Base-by-base conservation (phyloP, 345 rosid genomes). In the Moricandia arvensis region DNA sequence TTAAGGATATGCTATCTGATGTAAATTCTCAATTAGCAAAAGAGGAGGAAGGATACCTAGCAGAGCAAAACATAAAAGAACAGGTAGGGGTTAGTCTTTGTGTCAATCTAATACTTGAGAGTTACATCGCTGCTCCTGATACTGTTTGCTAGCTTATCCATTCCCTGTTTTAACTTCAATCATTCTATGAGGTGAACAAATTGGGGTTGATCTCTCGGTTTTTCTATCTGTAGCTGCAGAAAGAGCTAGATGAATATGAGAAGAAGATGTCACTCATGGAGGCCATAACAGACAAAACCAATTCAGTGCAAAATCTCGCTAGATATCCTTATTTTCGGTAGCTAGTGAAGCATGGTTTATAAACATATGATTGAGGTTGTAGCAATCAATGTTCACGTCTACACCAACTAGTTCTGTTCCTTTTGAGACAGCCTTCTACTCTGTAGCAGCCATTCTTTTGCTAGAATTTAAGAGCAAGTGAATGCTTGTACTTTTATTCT, bases 241-340 rank as follows among this genome's bases (percentile, higher is more conserved):
- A 82, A 78, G 88, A 87, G 73, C 75, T 83, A 47, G 69, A 73
- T 75, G 90, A 85, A 31, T 77, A 85, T 81, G 84, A 91, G 78
- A 88, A 80, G 85, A 86, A 89, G 85, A 78, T 85, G 54, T 85
- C 79, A 67, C 76, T 85, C 79, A 79, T 91, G 86, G 89, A 86
- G 80, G 75, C 73, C 60, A 71, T 86, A 66, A 63, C 65, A 82
- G 80, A 84, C 18, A 86, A 81, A 81, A 83, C 87, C 34, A 80
- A 80, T 66, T 79, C 80, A 65, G 64, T 91, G 76, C 86, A 81
- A 66, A 83, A 77, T 66, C 75, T 87, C 43, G 81, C 90, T 58
- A 82, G 79, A 88, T 93, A 93, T 93, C 96, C 94, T 85, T 75
- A 27, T 61, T 24, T 66, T 55, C 10, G 15, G 12, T 60, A 49